Percentiles rank a stretch among this genome's conserved stretches.
These are phyloP conservation scores for Hirschioporus abietinus DNA, from an alignment of 768 basidiomycete genomes.

Conservation along the genomic window DNA sequence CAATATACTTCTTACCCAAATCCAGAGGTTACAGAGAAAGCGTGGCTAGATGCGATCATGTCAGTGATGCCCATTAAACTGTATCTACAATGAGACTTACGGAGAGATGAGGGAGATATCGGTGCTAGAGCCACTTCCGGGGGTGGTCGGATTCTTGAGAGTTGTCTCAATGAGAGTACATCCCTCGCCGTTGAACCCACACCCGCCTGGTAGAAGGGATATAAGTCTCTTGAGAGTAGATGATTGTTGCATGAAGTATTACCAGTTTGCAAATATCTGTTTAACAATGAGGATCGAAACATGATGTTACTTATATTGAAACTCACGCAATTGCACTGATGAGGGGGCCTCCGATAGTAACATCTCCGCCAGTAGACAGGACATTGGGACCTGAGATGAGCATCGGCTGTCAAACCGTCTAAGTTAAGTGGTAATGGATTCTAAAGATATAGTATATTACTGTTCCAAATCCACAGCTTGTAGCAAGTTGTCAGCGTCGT, in stretches of 20 bases:
- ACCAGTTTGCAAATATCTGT: conserved; percentile 12
- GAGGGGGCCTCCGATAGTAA: conserved; percentile 25
- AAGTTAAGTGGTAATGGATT: not conserved
- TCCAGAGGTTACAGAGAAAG: conserved; percentile 31
- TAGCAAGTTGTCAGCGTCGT: not conserved
- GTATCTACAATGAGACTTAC: conserved; percentile 15
- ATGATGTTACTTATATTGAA: not conserved
- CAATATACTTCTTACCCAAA: conserved; percentile 20
- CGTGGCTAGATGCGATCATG: conserved; percentile 16
- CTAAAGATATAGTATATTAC: conserved; percentile 16
- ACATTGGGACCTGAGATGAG: conserved; percentile 23
- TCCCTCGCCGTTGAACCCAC: conserved; percentile 31
- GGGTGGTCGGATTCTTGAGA: conserved; percentile 27
- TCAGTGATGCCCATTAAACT: not conserved
- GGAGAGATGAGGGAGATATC: conserved; percentile 30
- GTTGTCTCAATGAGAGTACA: conserved; percentile 31
- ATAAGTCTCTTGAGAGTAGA: not conserved
- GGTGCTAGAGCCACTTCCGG: conserved; percentile 30
- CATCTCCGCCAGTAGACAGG: conserved; percentile 27
- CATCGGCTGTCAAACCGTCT: conserved; percentile 15
- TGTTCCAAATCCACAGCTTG: conserved; percentile 30
- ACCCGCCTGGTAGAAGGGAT: conserved; percentile 18
- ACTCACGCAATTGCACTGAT: conserved; percentile 32
- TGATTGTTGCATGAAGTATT: not conserved
- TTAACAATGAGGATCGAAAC: not conserved